Evolutionary conservation across 1,284 basidiomycete genomes (phyloP), one percentile per base, ranked within the genome.

Genomic region (Kwoniella shivajii): DNA sequence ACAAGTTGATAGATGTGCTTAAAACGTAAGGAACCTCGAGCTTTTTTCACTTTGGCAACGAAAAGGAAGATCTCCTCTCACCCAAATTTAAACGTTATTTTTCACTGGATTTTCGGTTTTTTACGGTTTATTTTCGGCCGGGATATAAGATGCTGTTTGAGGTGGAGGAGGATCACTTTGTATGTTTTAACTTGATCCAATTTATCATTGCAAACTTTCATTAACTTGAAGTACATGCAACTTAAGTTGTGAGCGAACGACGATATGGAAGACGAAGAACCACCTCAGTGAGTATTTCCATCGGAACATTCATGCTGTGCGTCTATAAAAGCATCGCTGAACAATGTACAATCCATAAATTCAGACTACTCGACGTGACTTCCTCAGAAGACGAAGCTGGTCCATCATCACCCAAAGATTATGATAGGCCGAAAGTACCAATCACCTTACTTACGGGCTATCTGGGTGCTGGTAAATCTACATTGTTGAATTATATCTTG

Each of bases 381-480:
- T 45, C 56, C 4, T 24, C 48, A 9, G 34, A 10, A 36, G 34
- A 10, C 34, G 38, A 50, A 48, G 60, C 49, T 22, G 53, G 53
- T 4, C 57, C 53, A 9, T 56, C 57, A 26, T 18, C 30, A 2
- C 11, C 20, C 27, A 27, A 10, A 39, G 44, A 54, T 18, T 62
- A 60, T 37, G 72, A 72, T 37, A 57, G 72, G 18, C 60, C 61
- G 16, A 75, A 85, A 51, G 88, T 94, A 3, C 92, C 92, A 18
- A 83, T 93, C 20, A 95, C 92, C 4, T 87, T 95, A 58, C 88
- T 96, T 54, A 92, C 88, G 56, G 93, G 93, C 5, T 95, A 94
- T 67, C 83, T 96, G 3, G 92, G 92, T 4, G 76, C 78, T 6
- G 92, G 92, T 33, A 96, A 96, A 79, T 91, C 90, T 6, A 94